Evolutionary conservation across 805 yeast genomes (phyloP).

Genomic region (Torulaspora maleeae): DNA sequence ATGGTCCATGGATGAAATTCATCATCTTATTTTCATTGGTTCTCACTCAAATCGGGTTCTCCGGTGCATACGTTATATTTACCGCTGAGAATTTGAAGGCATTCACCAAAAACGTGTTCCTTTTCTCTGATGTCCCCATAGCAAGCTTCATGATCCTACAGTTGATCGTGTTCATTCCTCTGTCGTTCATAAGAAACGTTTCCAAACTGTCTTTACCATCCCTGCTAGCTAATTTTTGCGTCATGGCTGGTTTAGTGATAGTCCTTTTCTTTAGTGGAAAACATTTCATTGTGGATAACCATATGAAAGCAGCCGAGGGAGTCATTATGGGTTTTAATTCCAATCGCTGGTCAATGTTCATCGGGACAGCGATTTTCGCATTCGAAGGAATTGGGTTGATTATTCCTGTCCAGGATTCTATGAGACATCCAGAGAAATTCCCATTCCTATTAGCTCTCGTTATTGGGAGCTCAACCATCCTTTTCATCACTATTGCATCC

Average conservation of each 20-base stretch:
- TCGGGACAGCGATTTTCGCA: slow-evolving; percentile 84
- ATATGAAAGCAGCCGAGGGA: slow-evolving; percentile 47
- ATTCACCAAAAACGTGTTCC: slow-evolving; percentile 49
- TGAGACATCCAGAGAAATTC: slow-evolving; percentile 69
- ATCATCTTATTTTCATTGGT: slow-evolving; percentile 61
- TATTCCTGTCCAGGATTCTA: slow-evolving; percentile 77
- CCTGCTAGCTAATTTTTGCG: slow-evolving; percentile 64
- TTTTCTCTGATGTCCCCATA: slow-evolving; percentile 33
- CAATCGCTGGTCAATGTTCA: slow-evolving; percentile 61
- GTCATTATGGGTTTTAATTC: slow-evolving; percentile 49
- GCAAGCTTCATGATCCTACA: slow-evolving; percentile 50
- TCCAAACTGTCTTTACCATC: slow-evolving; percentile 71
- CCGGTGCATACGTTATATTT: slow-evolving; percentile 75
- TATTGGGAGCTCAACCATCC: slow-evolving; percentile 53
- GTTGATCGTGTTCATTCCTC: slow-evolving; percentile 55
- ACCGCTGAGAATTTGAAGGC: slow-evolving; percentile 69
- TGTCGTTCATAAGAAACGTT: slow-evolving; percentile 69
- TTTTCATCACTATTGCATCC: slow-evolving; percentile 61
- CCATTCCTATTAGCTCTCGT: slow-evolving; percentile 62
- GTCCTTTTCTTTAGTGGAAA: slow-evolving; percentile 52
- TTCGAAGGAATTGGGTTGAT: slow-evolving; percentile 82
- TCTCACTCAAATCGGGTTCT: slow-evolving; percentile 72
- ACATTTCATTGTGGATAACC: slow-evolving; percentile 27
- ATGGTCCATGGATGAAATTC: slow-evolving; percentile 61
- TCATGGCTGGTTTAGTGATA: slow-evolving; percentile 59